Conservation (phyloP, 306 rosid species). For the Carpinus fangiana region DNA sequence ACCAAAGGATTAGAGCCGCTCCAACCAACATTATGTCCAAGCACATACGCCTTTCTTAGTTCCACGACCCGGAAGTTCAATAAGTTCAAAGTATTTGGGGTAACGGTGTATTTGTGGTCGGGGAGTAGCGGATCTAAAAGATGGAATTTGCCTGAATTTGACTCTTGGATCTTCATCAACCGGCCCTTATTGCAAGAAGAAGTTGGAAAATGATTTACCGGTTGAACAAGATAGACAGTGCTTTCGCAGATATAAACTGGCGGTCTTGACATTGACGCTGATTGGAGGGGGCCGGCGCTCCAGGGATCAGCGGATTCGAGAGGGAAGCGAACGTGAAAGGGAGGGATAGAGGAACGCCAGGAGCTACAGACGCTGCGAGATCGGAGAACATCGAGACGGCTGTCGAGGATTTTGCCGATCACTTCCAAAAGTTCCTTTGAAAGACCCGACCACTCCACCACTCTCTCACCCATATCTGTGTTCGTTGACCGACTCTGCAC, state of each 20-base stretch:
- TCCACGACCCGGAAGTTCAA: slow-evolving; percentile 34
- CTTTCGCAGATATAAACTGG: slow-evolving; percentile 14
- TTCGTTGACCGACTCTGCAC: too few species aligned
- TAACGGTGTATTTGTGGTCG: slow-evolving; percentile 3
- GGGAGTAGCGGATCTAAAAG: slow-evolving; percentile 41
- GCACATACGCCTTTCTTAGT: slow-evolving; percentile 36
- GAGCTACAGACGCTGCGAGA: slow-evolving; percentile 52
- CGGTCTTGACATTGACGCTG: background rate
- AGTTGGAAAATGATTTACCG: slow-evolving; percentile 5
- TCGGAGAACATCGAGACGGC: slow-evolving; percentile 28
- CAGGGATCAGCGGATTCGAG: slow-evolving; percentile 31
- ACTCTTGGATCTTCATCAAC: slow-evolving; percentile 44
- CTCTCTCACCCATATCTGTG: too few species aligned
- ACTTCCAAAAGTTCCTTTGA: slow-evolving; percentile 41
- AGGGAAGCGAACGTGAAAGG: slow-evolving; percentile 30
- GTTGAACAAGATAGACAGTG: slow-evolving; percentile 41
- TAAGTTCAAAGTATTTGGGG: slow-evolving; percentile 24
- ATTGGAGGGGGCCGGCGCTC: background rate
- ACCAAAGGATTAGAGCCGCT: background rate
- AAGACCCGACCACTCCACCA: too few species aligned
- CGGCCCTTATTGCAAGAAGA: slow-evolving; percentile 32
- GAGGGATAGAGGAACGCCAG: slow-evolving; percentile 47
- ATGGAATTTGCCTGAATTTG: slow-evolving; percentile 16
- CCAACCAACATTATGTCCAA: background rate
- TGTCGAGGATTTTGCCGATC: slow-evolving; percentile 40